phyloP scores from a whole-genome alignment of 2,329 filamentous ascomycete genomes.

The Triangularia verruculosa region DNA sequence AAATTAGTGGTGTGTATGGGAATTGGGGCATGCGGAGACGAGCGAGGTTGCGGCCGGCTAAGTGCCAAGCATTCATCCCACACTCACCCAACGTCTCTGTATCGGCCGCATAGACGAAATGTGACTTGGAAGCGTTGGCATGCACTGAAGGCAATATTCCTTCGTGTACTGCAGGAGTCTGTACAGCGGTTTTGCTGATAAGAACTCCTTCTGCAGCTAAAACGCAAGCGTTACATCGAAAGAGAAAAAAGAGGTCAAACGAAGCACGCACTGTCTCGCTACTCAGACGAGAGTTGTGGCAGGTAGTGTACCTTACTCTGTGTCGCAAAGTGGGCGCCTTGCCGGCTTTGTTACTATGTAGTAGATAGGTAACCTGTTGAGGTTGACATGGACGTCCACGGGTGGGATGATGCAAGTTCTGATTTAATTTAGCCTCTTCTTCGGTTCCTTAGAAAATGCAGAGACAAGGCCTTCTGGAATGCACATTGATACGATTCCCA shows the following conservation, averaged over 20 bases:
- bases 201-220: not conserved
- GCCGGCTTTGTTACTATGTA: too few relatives aligned
- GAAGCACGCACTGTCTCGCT: too few relatives aligned
- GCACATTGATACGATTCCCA: too few relatives aligned
- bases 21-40: not conserved
- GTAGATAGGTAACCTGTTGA: too few relatives aligned
- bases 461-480: not conserved
- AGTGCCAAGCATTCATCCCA: conserved; percentile 18
- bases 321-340: too few relatives aligned
- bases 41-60: conserved; percentile 6
- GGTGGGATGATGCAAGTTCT: not conserved
- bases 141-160: not conserved
- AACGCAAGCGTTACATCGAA: not conserved
- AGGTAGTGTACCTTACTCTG: too few relatives aligned
- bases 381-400: not conserved
- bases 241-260: not conserved
- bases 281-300: too few relatives aligned
- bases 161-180: not conserved
- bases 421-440: not conserved
- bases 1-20: not conserved
- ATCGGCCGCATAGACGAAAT: too few relatives aligned
- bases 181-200: not conserved
- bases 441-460: not conserved
- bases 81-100: not conserved
- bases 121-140: not conserved